A percentile compares a stretch with the other conserved stretches of the same genome.
These are phyloP conservation scores for Calocera cornea DNA, from an alignment of 768 basidiomycete species.

Conservation along the genomic window DNA sequence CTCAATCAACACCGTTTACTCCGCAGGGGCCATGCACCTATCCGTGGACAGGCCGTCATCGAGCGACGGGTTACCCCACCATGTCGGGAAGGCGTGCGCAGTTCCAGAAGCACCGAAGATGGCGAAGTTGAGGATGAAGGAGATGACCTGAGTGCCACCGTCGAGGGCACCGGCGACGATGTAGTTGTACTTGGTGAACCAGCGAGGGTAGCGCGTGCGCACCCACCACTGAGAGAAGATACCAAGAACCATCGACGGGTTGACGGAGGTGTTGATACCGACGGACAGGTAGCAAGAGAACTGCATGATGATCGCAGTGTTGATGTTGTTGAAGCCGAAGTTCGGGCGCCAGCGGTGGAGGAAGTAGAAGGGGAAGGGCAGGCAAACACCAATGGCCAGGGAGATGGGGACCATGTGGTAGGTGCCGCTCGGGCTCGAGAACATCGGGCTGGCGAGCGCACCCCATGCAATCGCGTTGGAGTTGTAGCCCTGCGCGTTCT, in stretches of 20 bases:
- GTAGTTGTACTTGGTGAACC: constrained; percentile 31
- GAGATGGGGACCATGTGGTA: constrained; percentile 18
- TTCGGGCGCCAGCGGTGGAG: constrained; percentile 13
- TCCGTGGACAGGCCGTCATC: constrained; percentile 9
- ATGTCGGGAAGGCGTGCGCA: background rate
- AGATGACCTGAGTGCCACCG: constrained; percentile 26
- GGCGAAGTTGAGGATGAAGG: constrained; percentile 18
- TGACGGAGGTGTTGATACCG: constrained; percentile 17
- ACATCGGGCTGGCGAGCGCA: constrained; percentile 27
- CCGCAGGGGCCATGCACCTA: background rate
- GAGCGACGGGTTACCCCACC: constrained; percentile 17
- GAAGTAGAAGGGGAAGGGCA: constrained; percentile 18
- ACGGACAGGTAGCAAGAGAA: constrained; percentile 19
- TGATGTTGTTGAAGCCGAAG: constrained; percentile 11
- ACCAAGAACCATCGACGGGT: constrained; percentile 16
- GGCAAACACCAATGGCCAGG: constrained; percentile 16
- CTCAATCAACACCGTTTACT: background rate
- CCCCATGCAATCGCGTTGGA: constrained; percentile 29
- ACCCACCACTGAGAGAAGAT: constrained; percentile 21
- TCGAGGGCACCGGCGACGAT: constrained; percentile 31
- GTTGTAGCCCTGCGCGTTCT: constrained; percentile 21
- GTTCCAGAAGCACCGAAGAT: constrained; percentile 23
- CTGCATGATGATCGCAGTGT: constrained; percentile 16
- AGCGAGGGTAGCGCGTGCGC: constrained; percentile 27
- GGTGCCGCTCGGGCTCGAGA: constrained; percentile 17